Conservation (phyloP, 495 filamentous ascomycete species). For the Penicillium dipodomyicola region DNA sequence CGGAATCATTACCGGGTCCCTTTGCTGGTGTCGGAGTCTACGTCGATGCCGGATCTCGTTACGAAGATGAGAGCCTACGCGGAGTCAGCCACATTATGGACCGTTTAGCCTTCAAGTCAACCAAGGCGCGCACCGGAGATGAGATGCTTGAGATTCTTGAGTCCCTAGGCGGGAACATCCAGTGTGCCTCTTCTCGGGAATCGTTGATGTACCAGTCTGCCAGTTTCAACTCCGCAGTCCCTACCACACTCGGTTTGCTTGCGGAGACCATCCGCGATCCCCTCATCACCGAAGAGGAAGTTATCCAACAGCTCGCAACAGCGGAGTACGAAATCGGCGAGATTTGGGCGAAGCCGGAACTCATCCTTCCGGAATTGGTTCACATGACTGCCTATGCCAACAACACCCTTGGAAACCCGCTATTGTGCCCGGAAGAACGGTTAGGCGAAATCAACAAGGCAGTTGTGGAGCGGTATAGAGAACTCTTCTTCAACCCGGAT, state of each 20-base stretch:
- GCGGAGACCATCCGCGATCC: conserved; percentile 94
- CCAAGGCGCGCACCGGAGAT: conserved; percentile 66
- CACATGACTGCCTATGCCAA: conserved; percentile 93
- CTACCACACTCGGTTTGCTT: conserved; percentile 76
- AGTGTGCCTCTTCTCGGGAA: conserved; percentile 92
- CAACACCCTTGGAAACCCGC: conserved; percentile 91
- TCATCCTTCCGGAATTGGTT: conserved; percentile 92
- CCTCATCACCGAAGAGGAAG: conserved; percentile 84
- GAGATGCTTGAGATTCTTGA: conserved; percentile 85
- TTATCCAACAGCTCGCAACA: conserved; percentile 79
- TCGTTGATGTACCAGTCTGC: conserved; percentile 98
- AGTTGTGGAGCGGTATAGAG: conserved; percentile 74
- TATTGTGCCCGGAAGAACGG: conserved; percentile 86
- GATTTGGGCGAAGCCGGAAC: conserved; percentile 96
- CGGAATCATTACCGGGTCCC: conserved; percentile 90
- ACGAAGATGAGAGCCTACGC: conserved; percentile 79
- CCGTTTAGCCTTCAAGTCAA: conserved; percentile 94
- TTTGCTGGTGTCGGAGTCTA: conserved; percentile 97
- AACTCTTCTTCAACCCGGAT: conserved; percentile 83
- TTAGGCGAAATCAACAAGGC: conserved; percentile 70
- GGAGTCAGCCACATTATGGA: conserved; percentile 97
- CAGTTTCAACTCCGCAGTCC: conserved; percentile 92
- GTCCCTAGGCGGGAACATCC: conserved; percentile 87
- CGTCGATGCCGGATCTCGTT: conserved; percentile 93
- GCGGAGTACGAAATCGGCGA: conserved; percentile 94